Evolutionary conservation across 1,284 basidiomycete genomes (phyloP), one percentile per base, ranked within the genome.

Genomic region (Entoloma clypeatum): DNA sequence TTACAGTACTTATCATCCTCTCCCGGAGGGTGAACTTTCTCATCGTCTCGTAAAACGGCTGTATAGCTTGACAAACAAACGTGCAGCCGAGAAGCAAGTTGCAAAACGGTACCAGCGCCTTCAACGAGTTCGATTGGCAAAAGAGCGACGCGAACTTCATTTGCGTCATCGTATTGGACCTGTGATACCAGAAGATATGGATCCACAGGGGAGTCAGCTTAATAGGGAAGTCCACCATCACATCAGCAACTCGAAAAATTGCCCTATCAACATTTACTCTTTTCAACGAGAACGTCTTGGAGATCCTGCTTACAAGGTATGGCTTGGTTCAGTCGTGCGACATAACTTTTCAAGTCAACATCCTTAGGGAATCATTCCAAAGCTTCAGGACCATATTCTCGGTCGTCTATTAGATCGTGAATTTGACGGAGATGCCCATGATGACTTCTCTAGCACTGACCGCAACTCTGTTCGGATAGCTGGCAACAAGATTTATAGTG

Each of bases 61-160:
- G 0, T 62, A 61, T 44, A 39, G 39, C 2, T 40, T 51, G 2
- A 61, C 60, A 1, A 62, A 62, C 45, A 61, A 62, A 39, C 46
- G 48, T 22, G 39, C 50, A 27, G 45, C 51, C 2, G 42, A 48
- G 1, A 44, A 47, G 7, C 58, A 60, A 36, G 53, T 60, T 26
- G 44, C 39, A 1, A 43, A 46, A 21, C 47, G 38, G 40, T 41
- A 39, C 8, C 22, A 30, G 16, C n/a, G n/a, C n/a, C n/a, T n/a
- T n/a, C n/a, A n/a, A n/a, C n/a, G n/a, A n/a, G n/a, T n/a, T n/a
- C n/a, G n/a, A n/a, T n/a, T n/a, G n/a, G n/a, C n/a, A n/a, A n/a
- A n/a, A n/a, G n/a, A n/a, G n/a, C n/a, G n/a, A n/a, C n/a, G n/a
- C n/a, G n/a, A n/a, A n/a, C n/a, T n/a, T n/a, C n/a, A n/a, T n/a